A percentile compares a stretch with the other conserved stretches of the same genome.
Conservation (phyloP, 768 basidiomycete genomes). For the Suillus occidentalis region DNA sequence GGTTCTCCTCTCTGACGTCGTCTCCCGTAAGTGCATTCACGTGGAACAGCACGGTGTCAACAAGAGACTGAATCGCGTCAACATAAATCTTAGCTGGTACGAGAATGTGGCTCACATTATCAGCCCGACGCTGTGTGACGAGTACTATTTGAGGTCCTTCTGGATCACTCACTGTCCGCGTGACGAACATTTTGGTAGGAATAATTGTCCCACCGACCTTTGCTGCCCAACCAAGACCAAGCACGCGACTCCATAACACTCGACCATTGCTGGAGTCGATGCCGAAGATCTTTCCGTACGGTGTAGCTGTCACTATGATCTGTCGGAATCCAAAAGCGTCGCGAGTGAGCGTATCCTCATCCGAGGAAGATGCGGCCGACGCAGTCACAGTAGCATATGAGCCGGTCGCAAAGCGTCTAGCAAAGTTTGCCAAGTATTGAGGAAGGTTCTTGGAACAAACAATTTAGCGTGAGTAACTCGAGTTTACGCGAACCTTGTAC, state of each 20-base stretch:
- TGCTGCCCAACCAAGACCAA: conserved; percentile 71
- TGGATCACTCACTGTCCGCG: conserved; percentile 44
- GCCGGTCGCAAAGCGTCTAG: conserved; percentile 68
- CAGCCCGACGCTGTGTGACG: conserved; percentile 58
- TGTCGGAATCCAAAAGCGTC: conserved; percentile 89
- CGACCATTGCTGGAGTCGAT: conserved; percentile 78
- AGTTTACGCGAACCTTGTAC: conserved; percentile 30
- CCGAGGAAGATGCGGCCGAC: conserved; percentile 27
- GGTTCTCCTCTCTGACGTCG: conserved; percentile 35
- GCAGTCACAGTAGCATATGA: conserved; percentile 52
- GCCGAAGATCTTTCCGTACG: conserved; percentile 75
- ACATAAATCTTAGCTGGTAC: background rate
- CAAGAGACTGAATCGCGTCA: conserved; percentile 43
- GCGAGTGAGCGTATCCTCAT: conserved; percentile 46
- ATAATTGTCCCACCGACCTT: conserved; percentile 53
- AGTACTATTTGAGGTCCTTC: conserved; percentile 57
- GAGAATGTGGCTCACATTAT: conserved; percentile 49
- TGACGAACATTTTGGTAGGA: conserved; percentile 62
- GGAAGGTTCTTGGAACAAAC: conserved; percentile 58
- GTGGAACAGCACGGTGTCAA: conserved; percentile 76
- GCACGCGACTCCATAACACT: conserved; percentile 75
- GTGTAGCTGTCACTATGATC: conserved; percentile 70
- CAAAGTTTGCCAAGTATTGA: conserved; percentile 63
- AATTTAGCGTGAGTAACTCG: background rate
- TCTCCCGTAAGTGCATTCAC: conserved; percentile 78